Base-by-base conservation (phyloP, 1,139 yeast genomes). In the Debaryomyces sp. region DNA sequence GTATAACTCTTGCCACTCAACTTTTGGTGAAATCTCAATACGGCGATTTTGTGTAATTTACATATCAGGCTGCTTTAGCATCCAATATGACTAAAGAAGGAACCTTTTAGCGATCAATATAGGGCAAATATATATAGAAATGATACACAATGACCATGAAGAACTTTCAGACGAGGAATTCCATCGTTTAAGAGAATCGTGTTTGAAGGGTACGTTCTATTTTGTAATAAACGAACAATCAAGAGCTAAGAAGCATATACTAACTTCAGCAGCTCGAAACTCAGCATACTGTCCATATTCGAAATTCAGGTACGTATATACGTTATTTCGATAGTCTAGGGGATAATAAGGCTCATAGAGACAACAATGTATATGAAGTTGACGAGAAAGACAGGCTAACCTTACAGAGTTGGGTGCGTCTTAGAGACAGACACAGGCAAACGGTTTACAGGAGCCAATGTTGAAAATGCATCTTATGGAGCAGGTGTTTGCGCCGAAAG, bases 401-500 rank as follows among this genome's bases (percentile, higher is more conserved):
- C 7, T n/a, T 35, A 21, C 41, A 78, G 92, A 42, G 99, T 94
- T 2, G 97, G 98, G 0, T 89, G 96, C 47, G 82, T 85, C 1
- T 59, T 92, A 1, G 61, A 88, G 29, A 76, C 90, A 0, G 62
- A 62, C 1, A 67, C 73, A 8, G 87, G 83, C 3, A 69, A 71
- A 18, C 72, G 64, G 41, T 68, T 85, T 32, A 64, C 69, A 10
- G 99, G 98, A 4, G 96, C 96, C 43, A 94, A 94, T 58, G 84
- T 94, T 23, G 99, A 94, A 63, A 94, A 92, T 63, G 97, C 97
- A 2, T 84, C 95, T 38, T 92, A 88, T 61, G 95, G 94, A 9
- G 97, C 87, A 0, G 79, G 88, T 2, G 84, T 91, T 15, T 94
- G 99, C 66, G 99, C 99, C 1, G 99, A 94, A 63, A 73, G 97